Base-by-base conservation (phyloP, 176 grass and related monocot species). In the Musa acuminata region DNA sequence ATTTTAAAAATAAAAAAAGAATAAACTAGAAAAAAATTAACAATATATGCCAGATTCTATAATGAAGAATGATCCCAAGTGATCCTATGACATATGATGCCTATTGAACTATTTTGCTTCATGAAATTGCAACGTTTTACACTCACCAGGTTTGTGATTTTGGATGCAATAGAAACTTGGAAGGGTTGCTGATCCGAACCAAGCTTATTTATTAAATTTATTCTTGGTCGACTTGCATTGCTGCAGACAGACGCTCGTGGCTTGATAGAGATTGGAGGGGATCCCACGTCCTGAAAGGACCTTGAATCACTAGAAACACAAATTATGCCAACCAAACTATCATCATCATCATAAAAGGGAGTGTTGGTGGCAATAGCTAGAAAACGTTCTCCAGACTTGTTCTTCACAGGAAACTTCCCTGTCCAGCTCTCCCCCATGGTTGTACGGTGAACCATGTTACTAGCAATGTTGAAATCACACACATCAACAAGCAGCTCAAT, bases 261-360 rank as follows among this genome's bases (percentile, higher is more conserved):
- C 67, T 76, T 93, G 63, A 82, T 29, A 80, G 72, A 80, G 52
- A 76, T 84, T 64, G 84, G 83, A 89, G 84, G 86, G 79, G 49
- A 54, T 62, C 82, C 29, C 55, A 77, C 75, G 22, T 99, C 86
- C 80, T 95, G 87, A 80, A 92, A 83, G 11, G 64, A 60, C 7
- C 82, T 74, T 11, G 62, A 83, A 88, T 99, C 96, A 64, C 82
- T 95, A 49, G 90, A 95, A 55, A 95, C 79, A 5, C 84, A 94
- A 77, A 99, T 90, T 78, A 99, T 85, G 60, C 96, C 96, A 59
- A 99, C 69, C 70, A 99, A 84, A 72, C 84, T 86, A 67, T 83
- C 84, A 72, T 95, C 86, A 73, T 99, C 91, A 24, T 99, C 91
- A 16, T 99, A 89, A 58, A 99, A 99, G 65, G 96, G 96, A 22